Conservation (phyloP, 2,329 filamentous ascomycete genomes). For the Thelonectria olida region DNA sequence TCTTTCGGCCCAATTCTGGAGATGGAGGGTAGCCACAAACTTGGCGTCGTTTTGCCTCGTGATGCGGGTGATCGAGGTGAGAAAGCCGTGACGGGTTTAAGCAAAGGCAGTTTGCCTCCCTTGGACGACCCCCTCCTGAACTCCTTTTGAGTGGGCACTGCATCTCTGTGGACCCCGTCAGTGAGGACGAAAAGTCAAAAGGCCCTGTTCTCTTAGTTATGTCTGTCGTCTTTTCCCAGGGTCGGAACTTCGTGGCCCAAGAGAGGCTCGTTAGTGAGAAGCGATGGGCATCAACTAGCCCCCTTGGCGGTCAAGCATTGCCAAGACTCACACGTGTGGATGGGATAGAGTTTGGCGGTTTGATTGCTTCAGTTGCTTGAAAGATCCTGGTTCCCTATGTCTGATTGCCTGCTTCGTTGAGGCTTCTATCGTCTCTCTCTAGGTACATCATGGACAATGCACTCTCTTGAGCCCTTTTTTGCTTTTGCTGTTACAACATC, state of each 20-base stretch:
- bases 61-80: too few species aligned
- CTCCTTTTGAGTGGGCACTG: too few species aligned
- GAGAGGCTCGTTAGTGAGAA: too few species aligned
- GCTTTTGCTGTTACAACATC: constrained; percentile 25
- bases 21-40: background rate
- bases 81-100: too few species aligned
- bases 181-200: too few species aligned
- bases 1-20: background rate
- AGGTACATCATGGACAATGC: background rate
- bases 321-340: background rate
- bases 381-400: constrained; percentile 1
- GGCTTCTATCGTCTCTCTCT: constrained; percentile 16
- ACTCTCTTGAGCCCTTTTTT: constrained; percentile 8
- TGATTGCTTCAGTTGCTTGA: background rate
- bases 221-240: too few species aligned
- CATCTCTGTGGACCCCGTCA: too few species aligned
- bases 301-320: background rate
- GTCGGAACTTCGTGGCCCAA: background rate
- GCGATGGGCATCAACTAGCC: too few species aligned
- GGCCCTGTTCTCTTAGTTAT: too few species aligned
- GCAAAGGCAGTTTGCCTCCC: too few species aligned
- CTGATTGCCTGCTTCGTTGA: constrained; percentile 4
- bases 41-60: background rate
- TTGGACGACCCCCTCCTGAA: too few species aligned
- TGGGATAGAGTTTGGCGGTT: background rate